phyloP scores from a whole-genome alignment of 2,329 filamentous ascomycete species.

The Trichoderma atrobrunneum region DNA sequence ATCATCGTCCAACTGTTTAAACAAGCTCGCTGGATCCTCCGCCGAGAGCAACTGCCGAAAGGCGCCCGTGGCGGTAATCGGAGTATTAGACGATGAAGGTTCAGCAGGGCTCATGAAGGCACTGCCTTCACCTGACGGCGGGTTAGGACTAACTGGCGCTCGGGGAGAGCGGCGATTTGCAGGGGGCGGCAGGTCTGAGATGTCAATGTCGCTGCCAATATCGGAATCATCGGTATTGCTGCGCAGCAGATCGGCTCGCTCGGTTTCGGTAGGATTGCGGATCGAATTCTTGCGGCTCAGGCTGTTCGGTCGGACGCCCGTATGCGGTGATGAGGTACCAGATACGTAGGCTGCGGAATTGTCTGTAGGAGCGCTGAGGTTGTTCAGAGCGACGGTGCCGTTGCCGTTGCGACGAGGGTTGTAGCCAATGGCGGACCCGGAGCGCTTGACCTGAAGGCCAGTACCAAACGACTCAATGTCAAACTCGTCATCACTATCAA shows the following conservation, averaged over 20 bases:
- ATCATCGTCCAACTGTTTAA: conserved; percentile 90
- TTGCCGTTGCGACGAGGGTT: conserved; percentile 65
- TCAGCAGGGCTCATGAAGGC: conserved; percentile 34
- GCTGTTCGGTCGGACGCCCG: conserved; percentile 43
- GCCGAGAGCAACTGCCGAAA: conserved; percentile 78
- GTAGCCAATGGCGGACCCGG: conserved; percentile 74
- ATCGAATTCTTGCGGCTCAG: conserved; percentile 53
- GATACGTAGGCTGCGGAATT: conserved; percentile 51
- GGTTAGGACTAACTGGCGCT: conserved; percentile 28
- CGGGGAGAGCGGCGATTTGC: conserved; percentile 44
- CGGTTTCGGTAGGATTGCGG: conserved; percentile 45
- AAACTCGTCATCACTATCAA: conserved; percentile 97
- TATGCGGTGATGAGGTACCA: conserved; percentile 50
- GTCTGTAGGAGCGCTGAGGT: conserved; percentile 41
- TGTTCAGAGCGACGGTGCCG: conserved; percentile 58
- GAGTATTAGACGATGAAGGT: conserved; percentile 33
- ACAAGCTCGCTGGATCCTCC: conserved; percentile 86
- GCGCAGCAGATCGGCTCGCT: conserved; percentile 56
- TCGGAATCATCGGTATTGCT: conserved; percentile 54
- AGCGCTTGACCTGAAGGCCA: conserved; percentile 77
- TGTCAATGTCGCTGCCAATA: conserved; percentile 63
- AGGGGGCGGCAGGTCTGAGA: conserved; percentile 63
- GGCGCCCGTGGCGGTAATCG: conserved; percentile 70
- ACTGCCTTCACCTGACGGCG: conserved; percentile 29
- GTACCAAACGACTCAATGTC: conserved; percentile 79